Evolutionary conservation across 164 flowering plant species (phyloP).

Genomic region (Umbilicus rupestris): DNA sequence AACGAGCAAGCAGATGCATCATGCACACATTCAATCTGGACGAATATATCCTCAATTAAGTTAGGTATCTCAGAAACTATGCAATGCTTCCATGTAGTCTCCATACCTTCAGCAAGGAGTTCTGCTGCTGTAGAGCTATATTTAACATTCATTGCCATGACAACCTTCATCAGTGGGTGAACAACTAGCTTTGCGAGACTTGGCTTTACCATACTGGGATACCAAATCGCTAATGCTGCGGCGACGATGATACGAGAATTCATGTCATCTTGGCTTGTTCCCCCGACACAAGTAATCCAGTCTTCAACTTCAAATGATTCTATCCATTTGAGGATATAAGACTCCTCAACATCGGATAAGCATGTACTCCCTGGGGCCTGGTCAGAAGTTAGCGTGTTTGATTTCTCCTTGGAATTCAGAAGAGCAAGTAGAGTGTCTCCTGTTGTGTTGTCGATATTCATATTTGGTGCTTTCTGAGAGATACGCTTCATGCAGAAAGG

Average conservation of each 20-base stretch:
- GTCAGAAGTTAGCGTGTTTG: conserved; percentile 15
- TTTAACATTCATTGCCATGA: conserved; percentile 86
- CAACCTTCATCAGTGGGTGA: conserved; percentile 75
- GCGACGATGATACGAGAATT: conserved; percentile 91
- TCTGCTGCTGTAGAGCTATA: conserved; percentile 93
- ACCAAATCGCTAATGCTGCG: conserved; percentile 90
- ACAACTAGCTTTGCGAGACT: conserved; percentile 53
- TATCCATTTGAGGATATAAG: conserved; percentile 54
- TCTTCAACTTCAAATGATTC: conserved; percentile 92
- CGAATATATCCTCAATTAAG: conserved; percentile 73
- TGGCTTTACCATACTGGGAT: conserved; percentile 82
- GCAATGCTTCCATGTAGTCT: conserved; percentile 77
- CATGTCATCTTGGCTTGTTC: conserved; percentile 97
- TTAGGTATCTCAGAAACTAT: conserved; percentile 70
- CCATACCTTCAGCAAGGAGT: conserved; percentile 96
- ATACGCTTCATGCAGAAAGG: conserved; percentile 43
- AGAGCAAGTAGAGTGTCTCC: conserved; percentile 14
- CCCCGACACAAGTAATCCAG: conserved; percentile 95
- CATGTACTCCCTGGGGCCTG: conserved; percentile 16
- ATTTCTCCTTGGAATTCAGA: conserved; percentile 15
- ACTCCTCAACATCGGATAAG: conserved; percentile 36
- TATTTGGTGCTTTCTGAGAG: conserved; percentile 18
- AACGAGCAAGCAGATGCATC: conserved; percentile 38
- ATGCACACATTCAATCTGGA: conserved; percentile 85
- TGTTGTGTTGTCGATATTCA: conserved; percentile 16